Base-by-base conservation (phyloP, 768 basidiomycete genomes). In the Trametes villosa region DNA sequence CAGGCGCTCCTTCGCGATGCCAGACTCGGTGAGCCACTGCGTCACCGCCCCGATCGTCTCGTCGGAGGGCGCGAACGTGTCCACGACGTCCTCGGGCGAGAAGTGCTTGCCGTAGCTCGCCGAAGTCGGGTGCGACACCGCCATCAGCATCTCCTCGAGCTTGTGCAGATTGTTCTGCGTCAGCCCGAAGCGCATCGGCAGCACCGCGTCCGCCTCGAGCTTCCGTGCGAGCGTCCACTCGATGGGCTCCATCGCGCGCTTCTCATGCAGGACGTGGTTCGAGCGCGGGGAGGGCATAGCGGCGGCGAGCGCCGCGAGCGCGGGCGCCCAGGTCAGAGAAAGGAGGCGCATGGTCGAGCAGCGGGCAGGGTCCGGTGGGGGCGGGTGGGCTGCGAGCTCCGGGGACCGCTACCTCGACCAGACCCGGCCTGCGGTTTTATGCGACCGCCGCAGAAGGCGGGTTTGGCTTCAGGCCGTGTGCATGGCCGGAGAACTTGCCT, bases 131-230 rank as follows among this genome's bases (percentile, higher is more conserved):
- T 79, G 76, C 0, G 81, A 75, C 13, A 83, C 74, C 3, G 77
- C 72, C 60, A 77, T 68, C 40, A 83, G 76, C 46, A 73, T 66
- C 52, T 77, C 74, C 22, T 81, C 79, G 15, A 83, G 61, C 34
- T 70, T 48, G 53, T 78, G 67, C 8, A 79, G 55, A 60, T 83
- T 81, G 42, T 67, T 68, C 65, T 83, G 81, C 8, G 65, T 63
- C 6, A 83, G 75, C 0, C 80, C 82, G 42, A 82, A 76, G 46
- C 80, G 79, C 34, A 83, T 69, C 12, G 81, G 82, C 27, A 82
- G 60, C 2, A 72, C 57, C 20, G 71, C 68, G 42, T 72, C 58
- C 9, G 76, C 22, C 34, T 75, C 65, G 22, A 75, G 69, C 4
- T 71, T 74, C 30, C 74, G 71, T 18, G 70, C 51, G 3, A 64